A percentile compares a stretch with the other conserved stretches of the same genome.
Conservation (phyloP, 208 protist species). For the Wallacemonas rigidus region DNA sequence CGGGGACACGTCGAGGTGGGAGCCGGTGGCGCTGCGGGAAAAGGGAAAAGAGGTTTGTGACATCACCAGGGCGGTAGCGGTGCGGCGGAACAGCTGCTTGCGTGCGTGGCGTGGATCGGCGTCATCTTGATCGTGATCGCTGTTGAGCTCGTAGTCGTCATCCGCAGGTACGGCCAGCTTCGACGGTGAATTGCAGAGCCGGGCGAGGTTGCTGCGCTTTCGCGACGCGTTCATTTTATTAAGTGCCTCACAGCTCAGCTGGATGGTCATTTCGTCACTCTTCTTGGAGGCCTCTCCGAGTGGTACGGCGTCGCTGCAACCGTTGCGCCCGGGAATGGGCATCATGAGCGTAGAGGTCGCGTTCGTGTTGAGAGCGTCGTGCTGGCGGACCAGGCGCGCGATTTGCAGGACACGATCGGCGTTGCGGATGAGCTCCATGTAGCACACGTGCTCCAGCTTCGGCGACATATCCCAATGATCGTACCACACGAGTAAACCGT, state of each 20-base stretch:
- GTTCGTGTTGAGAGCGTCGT: conserved; percentile 69
- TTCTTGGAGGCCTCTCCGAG: conserved; percentile 23
- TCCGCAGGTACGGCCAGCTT: conserved; percentile 11
- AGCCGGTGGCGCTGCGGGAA: conserved; percentile 33
- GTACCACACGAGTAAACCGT: conserved; percentile 82
- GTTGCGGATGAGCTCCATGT: conserved; percentile 86
- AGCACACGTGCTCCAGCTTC: conserved; percentile 73
- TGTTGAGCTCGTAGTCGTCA: conserved; percentile 19
- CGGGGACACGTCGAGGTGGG: conserved; percentile 1
- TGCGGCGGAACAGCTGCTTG: conserved; percentile 35
- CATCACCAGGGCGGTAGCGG: conserved; percentile 39
- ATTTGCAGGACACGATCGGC: conserved; percentile 70
- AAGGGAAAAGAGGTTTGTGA: conserved; percentile 43
- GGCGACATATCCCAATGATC: conserved; percentile 78
- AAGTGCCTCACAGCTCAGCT: conserved; percentile 54
- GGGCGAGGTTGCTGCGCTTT: conserved; percentile 51
- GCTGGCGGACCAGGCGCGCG: conserved; percentile 63
- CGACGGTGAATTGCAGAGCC: conserved; percentile 20
- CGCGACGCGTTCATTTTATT: conserved; percentile 31
- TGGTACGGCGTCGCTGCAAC: conserved; percentile 30
- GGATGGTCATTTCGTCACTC: conserved; percentile 35
- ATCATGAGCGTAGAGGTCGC: conserved; percentile 57
- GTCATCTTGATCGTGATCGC: conserved; percentile 13
- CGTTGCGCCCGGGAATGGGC: conserved; percentile 45
- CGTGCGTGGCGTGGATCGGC: background rate